phyloP scores from a whole-genome alignment of 441 rosid genomes.

The Macaranga tanarius region DNA sequence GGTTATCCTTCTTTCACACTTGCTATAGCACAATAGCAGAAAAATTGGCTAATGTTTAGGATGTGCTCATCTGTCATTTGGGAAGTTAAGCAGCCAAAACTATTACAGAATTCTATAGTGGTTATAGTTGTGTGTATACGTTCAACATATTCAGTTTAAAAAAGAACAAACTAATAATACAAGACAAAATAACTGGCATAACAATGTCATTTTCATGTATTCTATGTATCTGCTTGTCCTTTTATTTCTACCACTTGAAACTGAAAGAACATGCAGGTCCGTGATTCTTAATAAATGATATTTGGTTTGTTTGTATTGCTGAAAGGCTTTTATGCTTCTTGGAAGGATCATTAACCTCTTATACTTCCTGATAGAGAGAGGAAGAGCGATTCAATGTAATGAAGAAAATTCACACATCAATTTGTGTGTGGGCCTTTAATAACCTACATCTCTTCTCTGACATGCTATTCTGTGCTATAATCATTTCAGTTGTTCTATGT shows the following conservation, averaged over 20 bases:
- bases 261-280: background rate
- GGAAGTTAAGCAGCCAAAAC: conserved; percentile 9
- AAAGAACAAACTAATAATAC: no score
- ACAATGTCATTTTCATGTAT: background rate
- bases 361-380: background rate
- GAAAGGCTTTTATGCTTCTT: background rate
- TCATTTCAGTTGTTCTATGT: conserved; percentile 13
- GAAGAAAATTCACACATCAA: background rate
- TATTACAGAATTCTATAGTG: background rate
- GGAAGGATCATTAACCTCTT: background rate
- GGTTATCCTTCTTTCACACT: conserved; percentile 40
- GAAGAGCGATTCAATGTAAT: background rate
- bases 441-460: background rate
- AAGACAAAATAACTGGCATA: background rate
- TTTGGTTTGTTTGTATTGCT: background rate
- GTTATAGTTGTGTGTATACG: no score
- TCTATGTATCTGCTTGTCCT: background rate
- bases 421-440: background rate
- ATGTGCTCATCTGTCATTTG: background rate
- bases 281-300: background rate
- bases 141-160: no score
- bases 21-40: conserved; percentile 12
- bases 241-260: conserved; percentile 6
- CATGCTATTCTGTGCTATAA: background rate
- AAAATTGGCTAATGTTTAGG: background rate